Evolutionary conservation across 1,284 basidiomycete genomes (phyloP), one percentile per base, ranked within the genome.

Genomic region (Volvariella volvacea): DNA sequence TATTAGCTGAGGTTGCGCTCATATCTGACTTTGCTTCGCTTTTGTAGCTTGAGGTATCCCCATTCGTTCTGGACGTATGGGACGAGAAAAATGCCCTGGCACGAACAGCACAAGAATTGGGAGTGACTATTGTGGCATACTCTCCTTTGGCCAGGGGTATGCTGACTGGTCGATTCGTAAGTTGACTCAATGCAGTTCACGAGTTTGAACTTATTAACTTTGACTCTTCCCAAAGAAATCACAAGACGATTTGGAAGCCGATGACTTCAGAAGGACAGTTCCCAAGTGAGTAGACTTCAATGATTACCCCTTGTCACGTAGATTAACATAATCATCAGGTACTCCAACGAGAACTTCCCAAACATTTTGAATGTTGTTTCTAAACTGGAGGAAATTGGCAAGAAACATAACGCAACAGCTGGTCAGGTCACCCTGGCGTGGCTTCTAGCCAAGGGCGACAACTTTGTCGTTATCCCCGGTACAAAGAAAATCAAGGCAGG

Each of bases 341-440:
- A 61, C 51, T 61, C 60, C 15, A 54, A 61, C n/a, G 65, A 75
- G 52, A 80, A 83, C 55, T 78, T 83, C 54, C 69, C 69, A 1
- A 75, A 76, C 42, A 76, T 83, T 43, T 55, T 80, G 15, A 58
- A 68, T 12, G 56, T 84, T 4, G 74, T 71, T 2, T 63, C 73
- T 7, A 63, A 61, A 21, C 55, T 85, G 10, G 54, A 65, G 31
- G 48, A 53, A 3, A 63, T 82, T 20, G 78, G 72, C 1, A 51
- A 59, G 34, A 66, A 60, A 44, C 67, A 79, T 51, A 58, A 63
- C 16, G 70, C 70, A 2, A 76, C 79, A 0, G 48, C 77, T 0
- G 70, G 74, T 0, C 81, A 84, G 56, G 64, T 81, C n/a, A 59
- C 70, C 0, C 64, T 86, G 9, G 78, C 83, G 0, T 86, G 81